These are phyloP conservation scores for Anethum foeniculum DNA, from an alignment of 140 eudicot species.

Conservation along the genomic window DNA sequence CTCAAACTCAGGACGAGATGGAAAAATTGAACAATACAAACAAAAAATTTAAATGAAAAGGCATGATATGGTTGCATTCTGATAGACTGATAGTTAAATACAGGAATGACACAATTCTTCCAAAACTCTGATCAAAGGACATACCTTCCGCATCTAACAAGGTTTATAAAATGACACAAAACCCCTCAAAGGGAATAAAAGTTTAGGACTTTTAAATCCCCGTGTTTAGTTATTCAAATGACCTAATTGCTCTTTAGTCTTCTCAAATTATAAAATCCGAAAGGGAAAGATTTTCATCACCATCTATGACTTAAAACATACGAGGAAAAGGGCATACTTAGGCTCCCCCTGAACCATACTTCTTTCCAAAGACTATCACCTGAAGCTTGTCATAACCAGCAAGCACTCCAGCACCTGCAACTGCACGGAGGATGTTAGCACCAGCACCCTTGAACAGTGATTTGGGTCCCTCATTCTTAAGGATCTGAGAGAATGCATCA, in stretches of 20 bases:
- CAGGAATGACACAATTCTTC: neutral
- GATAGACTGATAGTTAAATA: neutral
- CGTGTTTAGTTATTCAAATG: slow-evolving; percentile 10
- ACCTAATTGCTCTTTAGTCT: slow-evolving; percentile 4
- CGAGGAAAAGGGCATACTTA: neutral
- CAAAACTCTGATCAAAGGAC: slow-evolving; percentile 3
- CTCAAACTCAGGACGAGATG: neutral
- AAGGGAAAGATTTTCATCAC: slow-evolving; percentile 9
- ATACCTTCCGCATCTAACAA: neutral
- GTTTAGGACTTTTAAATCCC: neutral
- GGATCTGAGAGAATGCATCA: slow-evolving; percentile 8
- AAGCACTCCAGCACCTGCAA: slow-evolving; percentile 12
- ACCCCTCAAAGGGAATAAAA: neutral
- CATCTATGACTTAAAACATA: neutral
- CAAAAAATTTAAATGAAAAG: neutral
- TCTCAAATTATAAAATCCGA: slow-evolving; percentile 8
- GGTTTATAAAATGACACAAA: slow-evolving; percentile 1
- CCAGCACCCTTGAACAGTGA: slow-evolving; percentile 13
- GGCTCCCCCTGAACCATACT: slow-evolving; percentile 13
- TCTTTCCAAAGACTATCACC: slow-evolving; percentile 9
- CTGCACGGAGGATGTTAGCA: slow-evolving; percentile 14
- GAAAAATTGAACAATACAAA: neutral
- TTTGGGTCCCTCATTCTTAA: slow-evolving; percentile 9
- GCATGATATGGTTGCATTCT: neutral
- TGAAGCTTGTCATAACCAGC: slow-evolving; percentile 12